Percentiles rank a stretch among this genome's conserved stretches.
phyloP scores from a whole-genome alignment of 2,329 filamentous ascomycete genomes.

The Sporothrix pseudoabietina region DNA sequence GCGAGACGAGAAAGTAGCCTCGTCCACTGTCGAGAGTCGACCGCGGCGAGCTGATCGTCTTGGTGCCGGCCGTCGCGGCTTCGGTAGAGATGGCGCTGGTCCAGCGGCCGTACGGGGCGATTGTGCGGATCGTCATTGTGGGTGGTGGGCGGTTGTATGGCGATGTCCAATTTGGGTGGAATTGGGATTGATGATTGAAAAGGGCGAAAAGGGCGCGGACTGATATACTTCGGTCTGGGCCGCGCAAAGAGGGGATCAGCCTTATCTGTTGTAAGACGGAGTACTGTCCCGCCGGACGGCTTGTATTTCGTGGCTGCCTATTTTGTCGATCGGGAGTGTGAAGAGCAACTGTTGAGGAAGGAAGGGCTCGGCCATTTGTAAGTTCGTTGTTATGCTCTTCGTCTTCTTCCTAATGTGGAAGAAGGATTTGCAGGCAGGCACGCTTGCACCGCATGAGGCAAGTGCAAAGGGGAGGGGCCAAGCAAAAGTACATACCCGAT shows the following conservation, averaged over 20 bases:
- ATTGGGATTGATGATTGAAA: neutral
- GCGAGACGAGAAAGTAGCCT: conserved; percentile 46
- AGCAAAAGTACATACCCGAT: neutral
- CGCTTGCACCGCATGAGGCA: neutral
- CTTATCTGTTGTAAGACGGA: neutral
- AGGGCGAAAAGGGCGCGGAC: neutral
- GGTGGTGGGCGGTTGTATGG: neutral
- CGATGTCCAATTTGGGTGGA: too few relatives aligned
- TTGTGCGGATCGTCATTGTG: conserved; percentile 35
- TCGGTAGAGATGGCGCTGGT: conserved; percentile 45
- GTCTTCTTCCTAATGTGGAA: conserved; percentile 10
- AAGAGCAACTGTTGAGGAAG: neutral
- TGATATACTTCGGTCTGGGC: neutral
- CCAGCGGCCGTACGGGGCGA: conserved; percentile 46
- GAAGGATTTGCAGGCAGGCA: neutral
- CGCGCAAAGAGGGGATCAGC: neutral
- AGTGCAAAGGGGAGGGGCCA: neutral
- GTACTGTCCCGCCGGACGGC: neutral
- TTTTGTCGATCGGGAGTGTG: neutral
- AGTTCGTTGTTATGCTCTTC: neutral
- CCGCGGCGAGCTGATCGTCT: conserved; percentile 43
- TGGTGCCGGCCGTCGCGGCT: conserved; percentile 43
- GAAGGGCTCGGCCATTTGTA: neutral
- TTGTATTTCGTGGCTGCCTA: neutral
- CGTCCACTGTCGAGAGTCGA: conserved; percentile 39